Conservation (phyloP, 1,284 basidiomycete species). For the Trichosporon sp. region DNA sequence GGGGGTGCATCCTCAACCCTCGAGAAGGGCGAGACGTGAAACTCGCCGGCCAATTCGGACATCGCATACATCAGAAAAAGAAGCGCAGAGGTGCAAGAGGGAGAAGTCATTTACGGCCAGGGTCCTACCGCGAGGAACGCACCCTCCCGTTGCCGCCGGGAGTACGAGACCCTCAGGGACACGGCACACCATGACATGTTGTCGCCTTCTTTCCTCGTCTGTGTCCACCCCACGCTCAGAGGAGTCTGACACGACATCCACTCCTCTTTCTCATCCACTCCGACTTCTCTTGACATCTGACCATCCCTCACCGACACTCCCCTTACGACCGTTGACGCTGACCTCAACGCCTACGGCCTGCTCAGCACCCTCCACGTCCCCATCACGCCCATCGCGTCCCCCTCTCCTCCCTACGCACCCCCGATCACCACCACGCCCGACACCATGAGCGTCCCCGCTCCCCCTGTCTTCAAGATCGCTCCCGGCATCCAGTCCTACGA, state of each 20-base stretch:
- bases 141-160: constrained; percentile 19
- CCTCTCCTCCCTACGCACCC: not conserved
- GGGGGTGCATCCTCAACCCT: not conserved
- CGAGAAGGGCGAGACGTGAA: not conserved
- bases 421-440: not conserved
- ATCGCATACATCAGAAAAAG: not conserved
- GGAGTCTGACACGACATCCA: not conserved
- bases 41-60: not conserved
- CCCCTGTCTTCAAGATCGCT: constrained; percentile 50
- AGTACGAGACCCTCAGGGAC: constrained; percentile 7
- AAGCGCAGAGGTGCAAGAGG: not conserved
- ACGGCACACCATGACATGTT: not conserved
- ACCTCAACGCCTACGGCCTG: too few species aligned
- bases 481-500: constrained; percentile 58
- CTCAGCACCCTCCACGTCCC: not conserved
- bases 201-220: not conserved
- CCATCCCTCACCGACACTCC: not conserved
- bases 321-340: not conserved
- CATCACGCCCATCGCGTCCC: not conserved
- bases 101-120: not conserved
- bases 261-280: not conserved
- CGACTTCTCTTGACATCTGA: not conserved
- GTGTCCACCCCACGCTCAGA: not conserved
- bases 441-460: constrained; percentile 17
- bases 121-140: not conserved